Evolutionary conservation across 2,329 filamentous ascomycete genomes (phyloP).

Genomic region (Neonectria ditissima): DNA sequence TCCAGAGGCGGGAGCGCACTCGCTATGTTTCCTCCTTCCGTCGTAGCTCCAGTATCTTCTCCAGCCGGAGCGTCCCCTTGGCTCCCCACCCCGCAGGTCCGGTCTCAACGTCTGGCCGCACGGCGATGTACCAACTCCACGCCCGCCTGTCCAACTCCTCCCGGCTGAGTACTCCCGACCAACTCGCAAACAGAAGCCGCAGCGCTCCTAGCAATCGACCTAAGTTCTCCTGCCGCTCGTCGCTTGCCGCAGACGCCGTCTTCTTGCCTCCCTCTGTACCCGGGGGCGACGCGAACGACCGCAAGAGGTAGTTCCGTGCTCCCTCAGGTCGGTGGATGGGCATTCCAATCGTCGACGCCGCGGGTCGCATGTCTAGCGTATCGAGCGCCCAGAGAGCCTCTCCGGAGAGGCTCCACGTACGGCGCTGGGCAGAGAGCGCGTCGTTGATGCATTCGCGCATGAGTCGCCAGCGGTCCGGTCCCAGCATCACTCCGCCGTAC

Average conservation of each 20-base stretch:
- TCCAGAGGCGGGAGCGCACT: background rate
- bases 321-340: constrained; percentile 80
- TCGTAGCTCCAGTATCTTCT: constrained; percentile 72
- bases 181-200: constrained; percentile 78
- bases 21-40: constrained; percentile 34
- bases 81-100: constrained; percentile 86
- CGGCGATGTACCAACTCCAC: constrained; percentile 84
- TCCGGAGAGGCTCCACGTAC: constrained; percentile 53
- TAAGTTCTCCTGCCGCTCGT: constrained; percentile 77
- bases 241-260: constrained; percentile 62
- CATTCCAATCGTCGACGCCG: constrained; percentile 63
- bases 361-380: constrained; percentile 61
- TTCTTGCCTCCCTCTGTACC: constrained; percentile 39
- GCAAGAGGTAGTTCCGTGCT: constrained; percentile 69
- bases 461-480: constrained; percentile 71
- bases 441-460: constrained; percentile 69
- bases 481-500: constrained; percentile 72
- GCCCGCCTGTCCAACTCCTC: constrained; percentile 80
- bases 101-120: constrained; percentile 79
- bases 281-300: constrained; percentile 67
- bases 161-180: constrained; percentile 71
- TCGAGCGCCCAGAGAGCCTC: constrained; percentile 73
- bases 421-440: constrained; percentile 62
- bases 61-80: constrained; percentile 76
- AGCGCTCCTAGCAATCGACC: constrained; percentile 77